A percentile compares a stretch with the other conserved stretches of the same genome.
phyloP scores from a whole-genome alignment of 768 basidiomycete species.

The Trametes punicea region DNA sequence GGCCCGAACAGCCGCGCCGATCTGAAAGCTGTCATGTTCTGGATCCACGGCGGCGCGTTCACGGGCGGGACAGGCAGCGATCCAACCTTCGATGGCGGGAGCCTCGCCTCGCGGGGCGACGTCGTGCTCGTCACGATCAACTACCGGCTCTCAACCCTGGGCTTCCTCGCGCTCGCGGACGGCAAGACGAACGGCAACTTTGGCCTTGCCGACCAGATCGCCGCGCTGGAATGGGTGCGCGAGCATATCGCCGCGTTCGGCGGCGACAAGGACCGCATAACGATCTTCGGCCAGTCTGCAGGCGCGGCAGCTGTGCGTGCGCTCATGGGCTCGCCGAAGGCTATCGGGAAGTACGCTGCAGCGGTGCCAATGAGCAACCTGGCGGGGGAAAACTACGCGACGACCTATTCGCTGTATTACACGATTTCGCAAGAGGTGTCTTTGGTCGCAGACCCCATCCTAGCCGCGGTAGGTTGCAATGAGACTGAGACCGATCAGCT shows the following conservation, averaged over 20 bases:
- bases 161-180: conserved; percentile 42
- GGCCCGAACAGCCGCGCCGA: conserved; percentile 14
- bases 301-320: conserved; percentile 44
- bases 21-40: conserved; percentile 46
- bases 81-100: conserved; percentile 42
- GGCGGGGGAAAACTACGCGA: conserved; percentile 46
- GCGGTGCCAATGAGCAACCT: conserved; percentile 43
- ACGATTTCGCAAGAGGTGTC: conserved; percentile 40
- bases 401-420: conserved; percentile 47
- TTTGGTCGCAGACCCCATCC: conserved; percentile 36
- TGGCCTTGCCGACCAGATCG: conserved; percentile 43
- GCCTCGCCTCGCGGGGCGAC: conserved; percentile 42
- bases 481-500: conserved; percentile 29
- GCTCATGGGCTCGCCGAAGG: conserved; percentile 30
- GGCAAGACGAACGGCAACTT: conserved; percentile 44
- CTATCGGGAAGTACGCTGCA: conserved; percentile 33
- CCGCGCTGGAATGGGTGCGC: conserved; percentile 45
- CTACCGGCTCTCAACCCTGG: conserved; percentile 40
- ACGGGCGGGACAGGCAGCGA: conserved; percentile 39
- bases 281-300: conserved; percentile 54
- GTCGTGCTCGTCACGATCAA: conserved; percentile 39
- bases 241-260: conserved; percentile 54
- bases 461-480: conserved; percentile 41
- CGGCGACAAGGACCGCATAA: conserved; percentile 50
- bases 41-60: conserved; percentile 50